Conservation (phyloP, 257 asterid species). For the Nyctanthes arbortristis region DNA sequence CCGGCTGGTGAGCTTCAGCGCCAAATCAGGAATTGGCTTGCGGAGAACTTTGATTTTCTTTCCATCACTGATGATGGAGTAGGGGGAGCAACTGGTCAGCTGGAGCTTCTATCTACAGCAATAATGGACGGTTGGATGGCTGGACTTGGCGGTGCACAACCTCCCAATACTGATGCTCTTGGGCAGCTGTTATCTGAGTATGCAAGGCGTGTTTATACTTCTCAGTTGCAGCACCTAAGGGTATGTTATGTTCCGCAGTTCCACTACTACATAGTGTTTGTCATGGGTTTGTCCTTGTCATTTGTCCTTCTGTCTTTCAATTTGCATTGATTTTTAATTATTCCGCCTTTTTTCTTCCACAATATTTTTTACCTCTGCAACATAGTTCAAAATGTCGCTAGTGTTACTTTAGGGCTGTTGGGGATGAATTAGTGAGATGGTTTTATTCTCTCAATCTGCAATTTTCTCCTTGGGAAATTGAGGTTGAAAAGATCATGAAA, state of each 20-base stretch:
- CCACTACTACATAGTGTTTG: slow-evolving; percentile 5
- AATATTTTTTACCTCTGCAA: background rate
- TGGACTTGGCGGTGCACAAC: slow-evolving; percentile 96
- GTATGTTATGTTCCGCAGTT: slow-evolving; percentile 40
- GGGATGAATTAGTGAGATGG: background rate
- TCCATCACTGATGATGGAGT: slow-evolving; percentile 74
- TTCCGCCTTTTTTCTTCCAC: too few species aligned
- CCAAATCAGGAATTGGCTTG: slow-evolving; percentile 96
- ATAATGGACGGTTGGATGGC: slow-evolving; percentile 99
- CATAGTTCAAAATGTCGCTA: background rate
- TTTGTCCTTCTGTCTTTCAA: background rate
- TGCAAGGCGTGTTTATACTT: slow-evolving; percentile 82
- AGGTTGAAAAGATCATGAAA: background rate
- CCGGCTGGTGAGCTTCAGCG: slow-evolving; percentile 99
- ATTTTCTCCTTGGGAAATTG: background rate
- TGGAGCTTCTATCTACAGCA: slow-evolving; percentile 98
- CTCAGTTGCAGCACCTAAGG: slow-evolving; percentile 95
- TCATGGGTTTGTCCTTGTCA: background rate
- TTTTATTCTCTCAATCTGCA: background rate
- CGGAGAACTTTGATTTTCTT: slow-evolving; percentile 91
- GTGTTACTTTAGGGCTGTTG: background rate
- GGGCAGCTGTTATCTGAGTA: slow-evolving; percentile 96
- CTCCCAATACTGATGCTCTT: slow-evolving; percentile 92
- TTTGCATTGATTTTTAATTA: background rate
- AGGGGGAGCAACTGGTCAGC: slow-evolving; percentile 92